Evolutionary conservation across 2,329 filamentous ascomycete species (phyloP), one percentile per base, ranked within the genome.

Genomic region (Aureobasidium vineae): DNA sequence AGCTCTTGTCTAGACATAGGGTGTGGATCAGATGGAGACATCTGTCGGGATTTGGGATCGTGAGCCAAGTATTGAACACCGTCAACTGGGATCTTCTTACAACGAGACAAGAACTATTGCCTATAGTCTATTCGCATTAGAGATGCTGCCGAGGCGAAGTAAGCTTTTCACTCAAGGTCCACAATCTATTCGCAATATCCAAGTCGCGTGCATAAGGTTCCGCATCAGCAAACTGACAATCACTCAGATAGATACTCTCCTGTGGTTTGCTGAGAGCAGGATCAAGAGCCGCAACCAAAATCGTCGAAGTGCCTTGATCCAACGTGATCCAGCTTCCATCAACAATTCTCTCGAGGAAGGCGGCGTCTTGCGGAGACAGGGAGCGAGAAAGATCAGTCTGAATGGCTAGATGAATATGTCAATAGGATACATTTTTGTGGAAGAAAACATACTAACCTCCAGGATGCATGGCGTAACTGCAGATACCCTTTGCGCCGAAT

Each of bases 251-350:
- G 4, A 69, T 67, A 19, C 65, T 33, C 10, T 66, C 50, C 72
- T 71, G 53, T 71, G 72, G 21, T 71, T 70, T 49, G 23, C 59
- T 50, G 19, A 82, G 70, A 5, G 70, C 71, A 0, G 79, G 79
- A 69, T 81, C 80, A 38, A 82, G 74, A 8, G 78, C 80, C 7
- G 80, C 79, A 19, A 78, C 76, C 13, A 82, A 70, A 36, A 75
- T 77, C 0, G 80, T 81, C 11, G 78, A 74, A 63, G 76, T 77
- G 5, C 80, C 80, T 70, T 81, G 77, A 70, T 80, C 77, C 38
- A 77, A 68, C 16, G 73, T 75, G 71, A 79, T 81, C 63, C 72
- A 72, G 47, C 66, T 75, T 31, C 71, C 71, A 52, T 69, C 66
- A 71, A 41, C 71, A 74, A 57, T 21, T 7, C 19, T 40, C n/a